phyloP scores from a whole-genome alignment of 164 flowering plant genomes.

The Vitis vinifera region ASM3070453v1 NC_081817.1:23295001-23295500 shows the following conservation, averaged over 20 bases:
- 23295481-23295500: no score
- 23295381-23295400: no score
- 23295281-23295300: no score
- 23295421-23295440: no score
- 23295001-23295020: background rate
- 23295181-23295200: conserved; percentile 36
- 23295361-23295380: no score
- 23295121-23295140: conserved; percentile 63
- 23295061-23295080: background rate
- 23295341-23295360: no score
- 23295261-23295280: background rate
- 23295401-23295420: no score
- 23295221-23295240: background rate
- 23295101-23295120: background rate
- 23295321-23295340: no score
- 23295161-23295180: conserved; percentile 37
- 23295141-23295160: conserved; percentile 51
- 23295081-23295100: background rate
- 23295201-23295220: conserved; percentile 6
- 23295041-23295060: no score
- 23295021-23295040: background rate
- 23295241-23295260: background rate
- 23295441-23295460: no score
- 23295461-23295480: no score
- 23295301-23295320: no score